Evolutionary conservation across 257 asterid species (phyloP).

Genomic region (Solanum microdontum): DNA sequence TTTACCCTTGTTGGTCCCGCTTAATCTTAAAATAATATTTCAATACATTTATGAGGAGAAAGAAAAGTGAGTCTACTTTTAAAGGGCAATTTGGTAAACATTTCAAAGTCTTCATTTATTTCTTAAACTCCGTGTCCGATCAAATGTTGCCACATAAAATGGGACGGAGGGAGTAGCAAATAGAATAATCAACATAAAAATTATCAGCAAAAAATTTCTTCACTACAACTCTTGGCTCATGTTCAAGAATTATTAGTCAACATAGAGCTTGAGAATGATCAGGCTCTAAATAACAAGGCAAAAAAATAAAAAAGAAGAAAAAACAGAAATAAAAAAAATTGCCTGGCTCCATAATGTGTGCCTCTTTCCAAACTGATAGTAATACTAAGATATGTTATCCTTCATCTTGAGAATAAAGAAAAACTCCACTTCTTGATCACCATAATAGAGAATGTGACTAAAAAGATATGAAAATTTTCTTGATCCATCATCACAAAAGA

Average conservation of each 20-base stretch:
- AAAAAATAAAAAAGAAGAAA: neutral
- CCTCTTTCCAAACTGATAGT: neutral
- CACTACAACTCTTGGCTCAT: neutral
- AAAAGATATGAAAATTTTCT: neutral
- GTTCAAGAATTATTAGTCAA: neutral
- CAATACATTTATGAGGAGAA: too few relatives aligned
- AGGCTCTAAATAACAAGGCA: neutral
- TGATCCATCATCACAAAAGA: too few relatives aligned
- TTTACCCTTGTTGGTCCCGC: too few relatives aligned
- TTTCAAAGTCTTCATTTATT: too few relatives aligned
- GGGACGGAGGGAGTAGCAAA: neutral
- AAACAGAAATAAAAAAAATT: neutral
- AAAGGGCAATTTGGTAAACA: too few relatives aligned
- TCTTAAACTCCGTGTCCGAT: too few relatives aligned
- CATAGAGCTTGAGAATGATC: neutral
- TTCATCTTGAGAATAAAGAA: neutral
- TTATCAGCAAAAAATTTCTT: neutral
- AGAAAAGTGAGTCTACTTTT: too few relatives aligned
- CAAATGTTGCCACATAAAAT: too few relatives aligned
- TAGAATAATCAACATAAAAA: neutral
- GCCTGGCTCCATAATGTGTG: conserved; percentile 12
- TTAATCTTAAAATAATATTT: too few relatives aligned
- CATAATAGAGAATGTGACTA: neutral
- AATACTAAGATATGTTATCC: neutral
- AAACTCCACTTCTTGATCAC: neutral